Evolutionary conservation across 2,329 filamentous ascomycete species (phyloP).

Genomic region (Ophiostoma ips): DNA sequence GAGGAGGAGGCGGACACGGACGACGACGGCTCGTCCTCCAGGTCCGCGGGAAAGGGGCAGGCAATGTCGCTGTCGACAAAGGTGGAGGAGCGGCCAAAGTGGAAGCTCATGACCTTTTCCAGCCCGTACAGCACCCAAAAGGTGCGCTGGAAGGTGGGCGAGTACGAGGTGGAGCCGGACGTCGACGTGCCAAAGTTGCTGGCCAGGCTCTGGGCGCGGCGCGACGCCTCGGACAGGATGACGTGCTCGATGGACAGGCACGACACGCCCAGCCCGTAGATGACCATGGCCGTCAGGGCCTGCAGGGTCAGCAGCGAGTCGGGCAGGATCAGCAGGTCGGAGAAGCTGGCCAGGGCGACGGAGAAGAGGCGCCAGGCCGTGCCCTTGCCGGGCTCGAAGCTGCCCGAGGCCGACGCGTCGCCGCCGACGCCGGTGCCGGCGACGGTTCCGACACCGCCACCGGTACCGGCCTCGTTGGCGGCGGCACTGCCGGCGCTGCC

Average conservation of each 20-base stretch:
- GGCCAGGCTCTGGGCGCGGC: conserved; percentile 20
- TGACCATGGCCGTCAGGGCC: conserved; percentile 20
- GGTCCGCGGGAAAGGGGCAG: conserved; percentile 16
- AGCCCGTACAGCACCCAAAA: conserved; percentile 19
- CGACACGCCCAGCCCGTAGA: conserved; percentile 18
- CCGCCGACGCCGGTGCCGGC: background rate
- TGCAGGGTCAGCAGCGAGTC: conserved; percentile 20
- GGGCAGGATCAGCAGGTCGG: conserved; percentile 20
- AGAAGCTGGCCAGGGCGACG: conserved; percentile 22
- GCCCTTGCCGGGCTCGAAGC: conserved; percentile 25
- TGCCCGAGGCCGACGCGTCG: background rate
- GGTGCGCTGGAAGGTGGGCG: conserved; percentile 16
- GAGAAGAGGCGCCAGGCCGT: conserved; percentile 27
- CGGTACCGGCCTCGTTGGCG: too few species aligned
- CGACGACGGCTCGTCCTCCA: too few species aligned
- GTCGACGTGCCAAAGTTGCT: conserved; percentile 8
- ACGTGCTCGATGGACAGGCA: conserved; percentile 21
- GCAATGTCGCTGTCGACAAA: conserved; percentile 22
- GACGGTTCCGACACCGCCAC: too few species aligned
- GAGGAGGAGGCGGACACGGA: too few species aligned
- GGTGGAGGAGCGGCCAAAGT: conserved; percentile 20
- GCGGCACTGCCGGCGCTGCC: background rate
- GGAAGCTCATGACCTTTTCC: conserved; percentile 18
- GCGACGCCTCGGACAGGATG: conserved; percentile 19
- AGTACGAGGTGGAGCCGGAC: conserved; percentile 2